These are phyloP conservation scores for Hibiscus mutabilis DNA, from an alignment of 345 rosid genomes.

Conservation along the genomic window DNA sequence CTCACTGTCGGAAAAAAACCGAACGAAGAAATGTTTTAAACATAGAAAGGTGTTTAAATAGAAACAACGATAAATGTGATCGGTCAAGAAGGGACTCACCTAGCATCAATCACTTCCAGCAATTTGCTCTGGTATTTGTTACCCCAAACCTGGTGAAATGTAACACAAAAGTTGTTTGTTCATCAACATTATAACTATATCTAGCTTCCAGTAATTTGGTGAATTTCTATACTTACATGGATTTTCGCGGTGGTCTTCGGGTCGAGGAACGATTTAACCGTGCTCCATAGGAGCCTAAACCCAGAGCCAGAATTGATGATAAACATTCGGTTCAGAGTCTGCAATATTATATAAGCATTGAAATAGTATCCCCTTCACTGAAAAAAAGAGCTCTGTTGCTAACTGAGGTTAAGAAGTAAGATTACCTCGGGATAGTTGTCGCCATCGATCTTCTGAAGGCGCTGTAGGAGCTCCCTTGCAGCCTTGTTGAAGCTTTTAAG, in stretches of 20 bases:
- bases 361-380: background rate
- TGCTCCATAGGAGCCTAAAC: background rate
- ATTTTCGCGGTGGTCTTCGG: background rate
- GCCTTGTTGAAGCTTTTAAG: background rate
- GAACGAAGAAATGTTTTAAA: background rate
- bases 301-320: background rate
- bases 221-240: background rate
- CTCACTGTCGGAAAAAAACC: slow-evolving; percentile 38
- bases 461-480: background rate
- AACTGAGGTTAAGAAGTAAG: background rate
- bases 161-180: background rate
- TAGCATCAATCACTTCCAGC: background rate
- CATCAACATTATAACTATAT: background rate
- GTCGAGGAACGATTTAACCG: background rate
- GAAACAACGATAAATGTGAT: background rate
- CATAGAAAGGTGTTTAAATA: background rate
- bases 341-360: background rate
- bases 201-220: background rate
- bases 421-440: background rate
- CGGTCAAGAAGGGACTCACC: background rate
- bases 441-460: background rate
- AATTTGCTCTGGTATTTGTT: background rate
- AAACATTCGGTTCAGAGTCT: background rate
- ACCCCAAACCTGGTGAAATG: background rate
- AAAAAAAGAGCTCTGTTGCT: background rate